Evolutionary conservation across 306 rosid genomes (phyloP).

Genomic region (Dalbergia cochinchinensis): DNA sequence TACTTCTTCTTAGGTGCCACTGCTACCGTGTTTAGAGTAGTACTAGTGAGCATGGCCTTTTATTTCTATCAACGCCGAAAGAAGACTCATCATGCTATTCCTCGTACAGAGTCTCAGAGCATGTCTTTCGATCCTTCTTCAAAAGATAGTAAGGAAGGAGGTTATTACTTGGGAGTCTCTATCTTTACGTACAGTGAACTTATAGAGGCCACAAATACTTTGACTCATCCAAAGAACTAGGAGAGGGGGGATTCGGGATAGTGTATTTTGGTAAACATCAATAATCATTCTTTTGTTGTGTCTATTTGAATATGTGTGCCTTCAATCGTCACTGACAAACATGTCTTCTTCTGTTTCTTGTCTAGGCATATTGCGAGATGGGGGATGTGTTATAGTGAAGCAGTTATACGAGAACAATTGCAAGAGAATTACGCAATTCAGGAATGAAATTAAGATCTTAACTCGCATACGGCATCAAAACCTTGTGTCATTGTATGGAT

Average conservation of each 20-base stretch:
- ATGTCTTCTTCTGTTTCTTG: slow-evolving; percentile 29
- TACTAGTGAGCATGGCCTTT: not conserved
- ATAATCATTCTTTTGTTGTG: not conserved
- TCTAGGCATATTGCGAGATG: no score
- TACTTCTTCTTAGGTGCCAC: slow-evolving; percentile 40
- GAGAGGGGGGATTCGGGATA: slow-evolving; percentile 91
- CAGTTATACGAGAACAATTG: no score
- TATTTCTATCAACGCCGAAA: slow-evolving; percentile 27
- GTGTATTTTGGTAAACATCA: slow-evolving; percentile 73
- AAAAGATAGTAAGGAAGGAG: no score
- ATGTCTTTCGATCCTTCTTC: slow-evolving; percentile 42
- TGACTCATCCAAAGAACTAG: slow-evolving; percentile 68
- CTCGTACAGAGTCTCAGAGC: slow-evolving; percentile 49
- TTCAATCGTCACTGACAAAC: slow-evolving; percentile 13
- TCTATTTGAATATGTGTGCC: not conserved
- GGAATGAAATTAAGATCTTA: no score
- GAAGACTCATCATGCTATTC: slow-evolving; percentile 42
- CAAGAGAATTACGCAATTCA: no score
- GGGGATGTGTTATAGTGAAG: no score
- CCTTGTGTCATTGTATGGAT: no score
- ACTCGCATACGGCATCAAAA: no score
- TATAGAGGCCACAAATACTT: slow-evolving; percentile 34
- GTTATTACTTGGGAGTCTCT: no score
- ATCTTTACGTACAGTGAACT: no score
- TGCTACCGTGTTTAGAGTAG: slow-evolving; percentile 9